A percentile compares a stretch with the other conserved stretches of the same genome.
phyloP scores from a whole-genome alignment of 208 protist species.

The Crithidia thermophila region DNA sequence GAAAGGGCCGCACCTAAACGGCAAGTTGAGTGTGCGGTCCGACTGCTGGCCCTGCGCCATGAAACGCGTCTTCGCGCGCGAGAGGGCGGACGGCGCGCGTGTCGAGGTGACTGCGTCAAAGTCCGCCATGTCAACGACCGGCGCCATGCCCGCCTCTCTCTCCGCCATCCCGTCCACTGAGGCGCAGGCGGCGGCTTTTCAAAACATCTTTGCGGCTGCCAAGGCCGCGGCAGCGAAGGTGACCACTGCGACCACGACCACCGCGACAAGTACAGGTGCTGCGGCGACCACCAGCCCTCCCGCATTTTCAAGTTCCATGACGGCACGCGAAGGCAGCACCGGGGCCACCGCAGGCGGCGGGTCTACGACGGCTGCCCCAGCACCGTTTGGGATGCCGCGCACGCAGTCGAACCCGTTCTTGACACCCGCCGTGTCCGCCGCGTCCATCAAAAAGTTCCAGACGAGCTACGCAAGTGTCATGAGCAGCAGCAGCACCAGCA shows the following conservation, averaged over 20 bases:
- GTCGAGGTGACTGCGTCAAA: background rate
- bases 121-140: background rate
- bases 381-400: background rate
- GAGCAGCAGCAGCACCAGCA: too few species aligned
- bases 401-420: conserved; percentile 1
- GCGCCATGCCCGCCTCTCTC: conserved; percentile 7
- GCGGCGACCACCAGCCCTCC: background rate
- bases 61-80: too few species aligned
- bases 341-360: background rate
- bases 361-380: background rate
- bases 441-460: conserved; percentile 18
- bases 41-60: too few species aligned
- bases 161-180: conserved; percentile 6
- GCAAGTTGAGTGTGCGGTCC: too few species aligned
- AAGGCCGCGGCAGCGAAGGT: conserved; percentile 7
- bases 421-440: conserved; percentile 13
- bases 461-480: conserved; percentile 11
- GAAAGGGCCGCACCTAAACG: too few species aligned
- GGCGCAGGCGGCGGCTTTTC: conserved; percentile 2
- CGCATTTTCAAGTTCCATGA: background rate
- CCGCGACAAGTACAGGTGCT: background rate
- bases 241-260: too few species aligned
- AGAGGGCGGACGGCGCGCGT: too few species aligned
- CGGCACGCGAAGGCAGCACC: background rate
- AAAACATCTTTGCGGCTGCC: conserved; percentile 18